These are phyloP conservation scores for Hibiscus mutabilis DNA, from an alignment of 345 rosid species.

Conservation along the genomic window DNA sequence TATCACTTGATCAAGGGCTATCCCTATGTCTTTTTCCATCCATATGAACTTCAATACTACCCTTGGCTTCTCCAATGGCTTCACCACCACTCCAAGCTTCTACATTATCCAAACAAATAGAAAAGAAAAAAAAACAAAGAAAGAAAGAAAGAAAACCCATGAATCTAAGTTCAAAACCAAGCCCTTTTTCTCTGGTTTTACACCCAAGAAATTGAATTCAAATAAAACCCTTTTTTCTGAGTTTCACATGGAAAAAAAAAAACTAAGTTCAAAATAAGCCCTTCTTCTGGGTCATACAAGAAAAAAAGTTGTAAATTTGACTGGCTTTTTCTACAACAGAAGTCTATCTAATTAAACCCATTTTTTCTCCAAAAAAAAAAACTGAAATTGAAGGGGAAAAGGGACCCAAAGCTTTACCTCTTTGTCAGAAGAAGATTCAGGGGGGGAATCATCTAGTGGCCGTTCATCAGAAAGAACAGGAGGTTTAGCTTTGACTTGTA, in stretches of 20 bases:
- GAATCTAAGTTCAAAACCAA: background rate
- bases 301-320: background rate
- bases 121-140: no score
- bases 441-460: slow-evolving; percentile 2
- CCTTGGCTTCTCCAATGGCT: slow-evolving; percentile 67
- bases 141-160: background rate
- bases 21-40: slow-evolving; percentile 78
- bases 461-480: slow-evolving; percentile 17
- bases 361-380: background rate
- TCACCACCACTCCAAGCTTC: slow-evolving; percentile 73
- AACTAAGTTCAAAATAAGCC: no score
- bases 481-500: slow-evolving; percentile 12
- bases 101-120: slow-evolving; percentile 8
- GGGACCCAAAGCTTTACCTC: slow-evolving; percentile 36
- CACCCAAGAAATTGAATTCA: background rate
- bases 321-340: background rate
- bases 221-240: background rate
- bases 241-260: background rate
- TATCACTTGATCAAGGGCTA: slow-evolving; percentile 63
- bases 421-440: slow-evolving; percentile 14
- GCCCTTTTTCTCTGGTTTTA: background rate
- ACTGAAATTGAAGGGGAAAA: background rate
- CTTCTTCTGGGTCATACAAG: no score
- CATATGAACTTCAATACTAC: slow-evolving; percentile 76
- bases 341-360: background rate